Evolutionary conservation across 257 asterid genomes (phyloP).

Genomic region (Anisodus tanguticus): DNA sequence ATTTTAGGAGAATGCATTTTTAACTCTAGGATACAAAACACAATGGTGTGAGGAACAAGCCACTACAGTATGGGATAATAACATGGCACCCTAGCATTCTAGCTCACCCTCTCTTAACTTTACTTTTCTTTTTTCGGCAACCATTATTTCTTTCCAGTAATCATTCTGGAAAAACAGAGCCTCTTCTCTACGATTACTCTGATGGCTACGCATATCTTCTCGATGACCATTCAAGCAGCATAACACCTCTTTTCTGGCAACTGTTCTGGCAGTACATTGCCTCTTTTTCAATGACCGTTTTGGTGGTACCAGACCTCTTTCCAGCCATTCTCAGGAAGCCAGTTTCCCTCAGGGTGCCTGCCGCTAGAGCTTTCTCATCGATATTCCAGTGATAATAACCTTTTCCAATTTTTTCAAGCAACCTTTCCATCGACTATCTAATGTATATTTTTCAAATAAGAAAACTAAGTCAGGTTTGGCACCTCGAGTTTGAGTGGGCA

Average conservation of each 20-base stretch:
- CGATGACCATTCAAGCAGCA: not conserved
- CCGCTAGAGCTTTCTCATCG: not conserved
- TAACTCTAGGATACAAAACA: not conserved
- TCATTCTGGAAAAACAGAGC: not conserved
- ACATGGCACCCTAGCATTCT: constrained; percentile 14
- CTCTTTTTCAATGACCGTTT: not conserved
- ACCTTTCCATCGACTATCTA: not conserved
- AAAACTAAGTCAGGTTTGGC: constrained; percentile 9
- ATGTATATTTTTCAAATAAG: not conserved
- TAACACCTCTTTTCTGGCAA: not conserved
- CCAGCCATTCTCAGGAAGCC: constrained; percentile 8
- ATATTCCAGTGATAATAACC: not conserved
- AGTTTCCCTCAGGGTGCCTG: not conserved
- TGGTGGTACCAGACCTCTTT: not conserved
- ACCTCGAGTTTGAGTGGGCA: not conserved
- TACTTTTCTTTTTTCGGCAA: constrained; percentile 1
- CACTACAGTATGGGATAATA: not conserved
- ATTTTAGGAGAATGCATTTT: not conserved
- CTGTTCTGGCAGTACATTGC: not conserved
- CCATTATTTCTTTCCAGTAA: not conserved
- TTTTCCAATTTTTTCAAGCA: not conserved
- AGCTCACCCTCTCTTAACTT: not conserved
- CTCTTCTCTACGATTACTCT: constrained; percentile 8
- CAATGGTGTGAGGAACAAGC: constrained; percentile 2
- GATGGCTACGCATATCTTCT: not conserved